Base-by-base conservation (phyloP, 2,329 filamentous ascomycete genomes). In the Botryotinia globosa region DNA sequence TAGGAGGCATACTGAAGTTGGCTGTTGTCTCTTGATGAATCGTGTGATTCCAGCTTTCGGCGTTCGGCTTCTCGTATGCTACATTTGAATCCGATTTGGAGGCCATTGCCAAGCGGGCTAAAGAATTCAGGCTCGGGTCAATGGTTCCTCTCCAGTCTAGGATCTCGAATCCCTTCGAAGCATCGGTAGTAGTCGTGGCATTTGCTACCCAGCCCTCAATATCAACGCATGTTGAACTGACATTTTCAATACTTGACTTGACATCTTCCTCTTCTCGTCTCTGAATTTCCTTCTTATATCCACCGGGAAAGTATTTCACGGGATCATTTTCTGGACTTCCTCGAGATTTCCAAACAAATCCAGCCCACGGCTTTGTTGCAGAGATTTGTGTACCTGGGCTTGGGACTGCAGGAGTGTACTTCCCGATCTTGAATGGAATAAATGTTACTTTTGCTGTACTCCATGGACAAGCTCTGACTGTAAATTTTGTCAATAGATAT, bases 381-480 rank as follows among this genome's bases (percentile, higher is more conserved):
- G 64, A 61, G 34, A 66, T n/a, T 29, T 58, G n/a, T 18, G 58
- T 69, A 48, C 70, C 56, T 16, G 7, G 32, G 16, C 25, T 54
- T 48, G 71, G 29, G 14, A 66, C 62, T 5, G 72, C 72, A n/a
- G 73, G 48, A 25, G 32, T 70, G 14, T 74, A 54, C 25, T 77
- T 78, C 4, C 45, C 29, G 12, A 45, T 3, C 22, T 71, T 68
- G 22, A 75, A 18, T 10, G 72, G 63, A 16, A 72, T 16, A 64
- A 71, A 75, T 3, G 9, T 20, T 12, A 45, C 62, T 37, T 73
- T 75, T 8, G 58, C 42, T 0, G 45, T 29, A 29, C 73, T 44
- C n/a, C 59, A 74, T 37, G 71, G 64, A 7, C 75, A 76, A 54
- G 77, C 77, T 42, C 77, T 74, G 12, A 79, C 66, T 4, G 74